A percentile compares a stretch with the other conserved stretches of the same genome.
These are phyloP conservation scores for Boletus sp. DNA, from an alignment of 768 basidiomycete genomes.

Conservation along the genomic window DNA sequence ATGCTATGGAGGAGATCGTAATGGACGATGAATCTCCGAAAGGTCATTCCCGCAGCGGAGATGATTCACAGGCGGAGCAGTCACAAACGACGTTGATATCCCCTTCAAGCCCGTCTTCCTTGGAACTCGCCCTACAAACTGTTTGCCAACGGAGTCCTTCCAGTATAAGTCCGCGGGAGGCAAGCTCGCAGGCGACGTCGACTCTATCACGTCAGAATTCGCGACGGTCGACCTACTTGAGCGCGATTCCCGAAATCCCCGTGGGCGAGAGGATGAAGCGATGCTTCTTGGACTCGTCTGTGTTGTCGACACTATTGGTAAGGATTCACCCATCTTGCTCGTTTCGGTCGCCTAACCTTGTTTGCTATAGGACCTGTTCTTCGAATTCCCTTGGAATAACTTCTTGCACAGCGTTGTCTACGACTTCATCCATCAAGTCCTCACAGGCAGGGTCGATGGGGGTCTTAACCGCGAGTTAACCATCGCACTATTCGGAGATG, in stretches of 20 bases:
- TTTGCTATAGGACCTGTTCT: conserved; percentile 76
- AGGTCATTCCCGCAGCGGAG: conserved; percentile 22
- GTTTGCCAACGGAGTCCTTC: conserved; percentile 26
- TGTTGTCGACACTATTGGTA: conserved; percentile 76
- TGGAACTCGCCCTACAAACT: conserved; percentile 28
- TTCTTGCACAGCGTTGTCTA: conserved; percentile 96
- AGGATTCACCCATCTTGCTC: conserved; percentile 27
- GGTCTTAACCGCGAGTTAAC: conserved; percentile 83
- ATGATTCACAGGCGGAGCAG: conserved; percentile 33
- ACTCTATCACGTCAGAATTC: conserved; percentile 55
- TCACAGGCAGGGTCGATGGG: conserved; percentile 82
- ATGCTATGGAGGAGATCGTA: conserved; percentile 78
- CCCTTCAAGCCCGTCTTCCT: conserved; percentile 29
- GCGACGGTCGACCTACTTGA: conserved; percentile 40
- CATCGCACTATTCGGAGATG: conserved; percentile 83
- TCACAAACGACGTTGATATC: conserved; percentile 29
- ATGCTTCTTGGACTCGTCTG: conserved; percentile 67
- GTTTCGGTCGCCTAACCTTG: background rate
- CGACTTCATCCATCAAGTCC: conserved; percentile 91
- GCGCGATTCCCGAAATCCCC: conserved; percentile 41
- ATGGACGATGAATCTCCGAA: conserved; percentile 62
- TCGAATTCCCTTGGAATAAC: conserved; percentile 96
- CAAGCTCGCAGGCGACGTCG: conserved; percentile 34
- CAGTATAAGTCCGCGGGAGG: conserved; percentile 29
- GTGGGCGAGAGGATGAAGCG: conserved; percentile 81